Conservation (phyloP, 345 rosid species). For the Bruguiera gymnorhiza region DNA sequence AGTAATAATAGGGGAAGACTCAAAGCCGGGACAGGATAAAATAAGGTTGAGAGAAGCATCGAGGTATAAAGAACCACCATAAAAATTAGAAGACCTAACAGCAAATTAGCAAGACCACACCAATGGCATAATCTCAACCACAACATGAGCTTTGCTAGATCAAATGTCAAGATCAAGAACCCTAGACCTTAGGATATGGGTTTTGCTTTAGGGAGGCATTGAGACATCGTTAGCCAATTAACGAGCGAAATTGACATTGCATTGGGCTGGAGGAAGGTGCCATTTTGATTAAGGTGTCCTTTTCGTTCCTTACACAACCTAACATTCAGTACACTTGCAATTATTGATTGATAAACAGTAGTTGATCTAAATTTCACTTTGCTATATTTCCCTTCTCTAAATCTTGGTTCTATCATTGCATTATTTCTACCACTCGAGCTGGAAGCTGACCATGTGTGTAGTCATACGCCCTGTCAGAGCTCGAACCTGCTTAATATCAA, state of each 20-base stretch:
- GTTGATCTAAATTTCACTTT: no score
- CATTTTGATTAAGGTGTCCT: not conserved
- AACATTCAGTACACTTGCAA: no score
- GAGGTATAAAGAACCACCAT: no score
- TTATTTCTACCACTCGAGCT: not conserved
- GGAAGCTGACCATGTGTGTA: no score
- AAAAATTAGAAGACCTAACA: no score
- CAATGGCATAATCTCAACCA: not conserved
- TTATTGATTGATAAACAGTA: no score
- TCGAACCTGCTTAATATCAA: no score
- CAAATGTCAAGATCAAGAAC: slow-evolving; percentile 12
- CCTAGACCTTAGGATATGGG: slow-evolving; percentile 5
- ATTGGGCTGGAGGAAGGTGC: not conserved
- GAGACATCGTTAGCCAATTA: not conserved
- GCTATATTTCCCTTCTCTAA: not conserved
- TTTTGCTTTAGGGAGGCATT: slow-evolving; percentile 9
- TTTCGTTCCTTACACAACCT: not conserved
- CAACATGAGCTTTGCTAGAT: not conserved
- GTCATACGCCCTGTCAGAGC: no score
- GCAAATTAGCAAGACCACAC: not conserved
- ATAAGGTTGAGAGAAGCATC: no score
- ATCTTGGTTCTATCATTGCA: slow-evolving; percentile 2
- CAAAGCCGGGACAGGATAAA: no score
- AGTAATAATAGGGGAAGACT: no score
- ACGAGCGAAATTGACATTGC: slow-evolving; percentile 1